phyloP scores from a whole-genome alignment of 2,329 filamentous ascomycete genomes.

The Calonectria montana region DNA sequence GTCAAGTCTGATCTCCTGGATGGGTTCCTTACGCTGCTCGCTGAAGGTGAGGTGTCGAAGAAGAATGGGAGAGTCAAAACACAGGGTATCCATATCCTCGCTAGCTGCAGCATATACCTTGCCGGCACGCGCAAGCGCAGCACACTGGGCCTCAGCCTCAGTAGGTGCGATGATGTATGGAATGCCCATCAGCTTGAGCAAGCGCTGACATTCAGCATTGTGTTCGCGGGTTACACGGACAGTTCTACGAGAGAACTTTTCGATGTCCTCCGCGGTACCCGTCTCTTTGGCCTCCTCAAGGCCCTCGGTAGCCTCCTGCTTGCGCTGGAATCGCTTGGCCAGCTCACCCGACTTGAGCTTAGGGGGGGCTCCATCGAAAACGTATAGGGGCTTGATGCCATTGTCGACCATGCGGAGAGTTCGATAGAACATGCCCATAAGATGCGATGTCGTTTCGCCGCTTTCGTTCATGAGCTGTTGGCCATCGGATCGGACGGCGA shows the following conservation, averaged over 20 bases:
- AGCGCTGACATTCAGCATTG: conserved; percentile 90
- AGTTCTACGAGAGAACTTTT: conserved; percentile 95
- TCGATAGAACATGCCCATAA: conserved; percentile 99
- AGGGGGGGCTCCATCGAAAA: conserved; percentile 96
- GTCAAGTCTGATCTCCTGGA: conserved; percentile 92
- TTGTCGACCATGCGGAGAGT: conserved; percentile 98
- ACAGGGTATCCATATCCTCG: conserved; percentile 99
- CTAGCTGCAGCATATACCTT: conserved; percentile 98
- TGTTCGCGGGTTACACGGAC: conserved; percentile 97
- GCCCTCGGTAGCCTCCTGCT: conserved; percentile 89
- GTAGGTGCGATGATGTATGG: conserved; percentile 96
- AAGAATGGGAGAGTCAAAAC: conserved; percentile 92
- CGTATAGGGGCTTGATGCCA: conserved; percentile 97
- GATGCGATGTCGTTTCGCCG: conserved; percentile 95
- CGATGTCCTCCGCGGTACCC: conserved; percentile 95
- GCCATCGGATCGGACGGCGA: conserved; percentile 95
- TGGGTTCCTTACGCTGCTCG: conserved; percentile 96
- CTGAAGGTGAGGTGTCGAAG: conserved; percentile 95
- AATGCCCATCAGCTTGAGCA: conserved; percentile 95
- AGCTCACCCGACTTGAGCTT: conserved; percentile 98
- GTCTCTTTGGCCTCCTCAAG: conserved; percentile 97
- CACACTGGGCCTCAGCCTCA: conserved; percentile 97
- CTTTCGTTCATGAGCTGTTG: conserved; percentile 96
- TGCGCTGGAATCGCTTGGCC: conserved; percentile 94
- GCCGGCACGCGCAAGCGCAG: conserved; percentile 85